Evolutionary conservation across 2,329 filamentous ascomycete species (phyloP), one percentile per base, ranked within the genome.

Genomic region (Fusarium burgessii): DNA sequence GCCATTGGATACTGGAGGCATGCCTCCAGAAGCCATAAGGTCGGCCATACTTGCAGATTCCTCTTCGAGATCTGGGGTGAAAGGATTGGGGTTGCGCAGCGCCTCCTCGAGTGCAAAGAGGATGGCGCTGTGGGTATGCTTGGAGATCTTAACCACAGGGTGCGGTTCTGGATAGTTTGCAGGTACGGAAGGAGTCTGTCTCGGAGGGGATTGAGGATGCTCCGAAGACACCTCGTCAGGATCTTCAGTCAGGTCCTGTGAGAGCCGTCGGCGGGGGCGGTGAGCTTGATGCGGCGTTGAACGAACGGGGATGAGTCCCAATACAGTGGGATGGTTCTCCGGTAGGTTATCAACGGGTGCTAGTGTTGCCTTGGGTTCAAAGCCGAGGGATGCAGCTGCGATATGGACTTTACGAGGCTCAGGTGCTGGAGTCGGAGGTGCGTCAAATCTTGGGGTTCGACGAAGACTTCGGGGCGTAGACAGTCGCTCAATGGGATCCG

Each of bases 41-140:
- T 97, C 95, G 75, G 95, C 92, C 95, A 99, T 98, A 77, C 90
- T 89, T 74, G 95, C 93, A 87, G 93, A 92, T 84, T 97, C 93
- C 86, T 99, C 96, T 67, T 91, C 87, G 74, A 91, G 84, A 81
- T 97, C 94, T 27, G 92, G 88, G 12, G 94, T 97, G 82, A 98
- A 97, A 51, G 90, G 85, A 73, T 94, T 88, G 4, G 95, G 94
- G 49, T 91, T 89, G 74, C 95, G 92, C 73, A 98, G 87, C 40
- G 93, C 94, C 84, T 97, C 94, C 84, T 98, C 95, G 62, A 98
- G 89, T 40, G 94, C 90, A 85, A 93, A 98, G 76, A 97, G 91
- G 79, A 99, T 95, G 40, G 96, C 95, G 80, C 92, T 93, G 71
- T 93, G 93, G 49, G 94, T 97, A 72, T 93, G 90, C 75, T 90